Base-by-base conservation (phyloP, 371 early-diverging fungal species). In the Fennellomyces sp. region DNA sequence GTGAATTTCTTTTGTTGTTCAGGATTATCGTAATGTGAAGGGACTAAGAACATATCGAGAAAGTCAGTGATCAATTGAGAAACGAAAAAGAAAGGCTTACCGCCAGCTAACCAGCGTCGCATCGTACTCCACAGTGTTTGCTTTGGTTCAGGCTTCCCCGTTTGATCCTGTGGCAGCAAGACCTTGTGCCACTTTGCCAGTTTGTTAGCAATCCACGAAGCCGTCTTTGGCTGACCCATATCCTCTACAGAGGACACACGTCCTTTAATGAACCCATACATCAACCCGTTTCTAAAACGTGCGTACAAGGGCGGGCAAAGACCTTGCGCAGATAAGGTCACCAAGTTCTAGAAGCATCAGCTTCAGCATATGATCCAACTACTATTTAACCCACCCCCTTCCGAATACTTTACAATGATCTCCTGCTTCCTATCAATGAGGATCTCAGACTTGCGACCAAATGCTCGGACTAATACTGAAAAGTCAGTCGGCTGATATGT, bases 381-480 rank as follows among this genome's bases (percentile, higher is more conserved):
- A n/a, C n/a, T 33, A 8, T 33, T 6, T 10, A 29, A 13, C 11
- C 35, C 35, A 33, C 35, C 13, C 35, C 8, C 35, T 33, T 13
- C 35, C 35, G 0, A 3, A 45, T 23, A 26, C 75, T 88, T 80
- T 87, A 95, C 96, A 61, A 82, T 78, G 31, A 95, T 79, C 76
- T 97, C 97, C 68, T 91, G 91, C 58, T 82, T 82, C 29, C 97
- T 83, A 68, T 97, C 95, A 66, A 97, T 97, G 27, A 97, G 82
- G 12, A 88, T 71, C 56, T 91, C 92, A 26, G 94, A 90, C 56
- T 90, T 87, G 63, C 88, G 85, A 52, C 97, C 97, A 66, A 95
- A 97, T 26, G 91, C 89, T 35, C 97, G 86, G 23, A 97, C 90
- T 33, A 97, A 84, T 23, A 95, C 88, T 17, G 88, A 82, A 35